Evolutionary conservation across 2,329 filamentous ascomycete species (phyloP).

Genomic region (Penicillium thymicola): DNA sequence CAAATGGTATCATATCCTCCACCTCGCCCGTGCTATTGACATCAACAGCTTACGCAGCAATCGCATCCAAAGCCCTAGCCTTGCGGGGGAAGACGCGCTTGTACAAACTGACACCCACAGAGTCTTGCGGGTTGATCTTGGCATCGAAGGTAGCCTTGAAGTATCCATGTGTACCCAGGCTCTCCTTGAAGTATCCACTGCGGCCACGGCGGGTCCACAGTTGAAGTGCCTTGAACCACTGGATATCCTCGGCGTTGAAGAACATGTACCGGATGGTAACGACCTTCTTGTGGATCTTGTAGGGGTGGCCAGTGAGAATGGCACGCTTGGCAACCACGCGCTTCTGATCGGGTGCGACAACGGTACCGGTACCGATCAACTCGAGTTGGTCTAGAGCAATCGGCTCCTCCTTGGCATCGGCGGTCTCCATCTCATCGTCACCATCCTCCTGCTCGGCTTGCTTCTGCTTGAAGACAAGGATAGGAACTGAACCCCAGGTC

Average conservation of each 20-base stretch:
- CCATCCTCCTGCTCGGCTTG: constrained; percentile 25
- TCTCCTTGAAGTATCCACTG: constrained; percentile 89
- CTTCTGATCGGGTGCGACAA: constrained; percentile 67
- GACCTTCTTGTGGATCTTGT: constrained; percentile 97
- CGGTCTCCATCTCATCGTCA: constrained; percentile 43
- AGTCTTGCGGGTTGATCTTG: constrained; percentile 92
- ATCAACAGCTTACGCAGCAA: constrained; percentile 17
- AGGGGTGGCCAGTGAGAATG: constrained; percentile 91
- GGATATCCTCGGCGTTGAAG: constrained; percentile 92
- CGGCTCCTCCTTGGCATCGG: constrained; percentile 41
- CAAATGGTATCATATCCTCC: constrained; percentile 32
- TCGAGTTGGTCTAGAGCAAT: constrained; percentile 52
- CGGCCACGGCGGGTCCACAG: constrained; percentile 89
- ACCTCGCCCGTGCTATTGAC: constrained; percentile 8
- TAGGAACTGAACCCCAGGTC: constrained; percentile 88
- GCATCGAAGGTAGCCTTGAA: constrained; percentile 99
- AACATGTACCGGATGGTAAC: constrained; percentile 99
- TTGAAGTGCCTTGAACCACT: constrained; percentile 96
- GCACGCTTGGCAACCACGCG: constrained; percentile 91
- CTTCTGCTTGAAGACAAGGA: constrained; percentile 74
- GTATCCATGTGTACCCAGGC: constrained; percentile 95
- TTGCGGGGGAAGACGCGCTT: constrained; percentile 79
- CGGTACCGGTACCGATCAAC: constrained; percentile 82
- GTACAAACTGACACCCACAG: constrained; percentile 84
- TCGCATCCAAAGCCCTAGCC: constrained; percentile 50